Base-by-base conservation (phyloP, 345 rosid genomes). In the Syzygium grande region DNA sequence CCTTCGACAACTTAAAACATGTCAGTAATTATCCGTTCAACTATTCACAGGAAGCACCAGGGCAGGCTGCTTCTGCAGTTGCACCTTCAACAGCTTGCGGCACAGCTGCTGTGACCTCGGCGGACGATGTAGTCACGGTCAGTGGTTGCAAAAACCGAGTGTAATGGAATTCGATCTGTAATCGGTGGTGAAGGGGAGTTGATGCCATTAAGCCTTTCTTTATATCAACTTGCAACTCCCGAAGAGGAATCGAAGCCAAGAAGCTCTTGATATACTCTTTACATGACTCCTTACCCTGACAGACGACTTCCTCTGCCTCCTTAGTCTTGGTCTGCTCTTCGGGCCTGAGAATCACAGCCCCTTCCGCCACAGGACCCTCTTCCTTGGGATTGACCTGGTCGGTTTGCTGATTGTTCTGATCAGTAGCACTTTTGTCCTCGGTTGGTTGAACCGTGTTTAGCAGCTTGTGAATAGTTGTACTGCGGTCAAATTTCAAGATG, bases 241-340 rank as follows among this genome's bases (percentile, higher is more conserved):
- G 92, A 68, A 98, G 94, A 3, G 99, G 99, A 63, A 98, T 96
- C 43, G 99, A 98, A 25, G 99, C 99, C 83, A 98, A 94, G 90
- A 98, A 98, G 91, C 94, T 96, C 96, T 95, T 98, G 89, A 98
- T 93, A 84, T 96, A 98, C 92, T 96, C 99, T 92, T 95, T 96
- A 94, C 99, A 98, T 13, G 98, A 91, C 68, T 96, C 97, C 90
- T 95, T 98, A 55, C 99, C 99, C 68, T 86, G 93, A 94, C 96
- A 94, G 86, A 93, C 92, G 52, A 85, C 92, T 86, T 90, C 94
- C 68, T 89, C 91, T 84, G 91, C 92, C 87, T 88, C 91, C 11
- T 84, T 86, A 77, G 85, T 91, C 59, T 77, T 30, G 41, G 15
- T 59, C 2, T 86, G 83, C 84, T 89, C 94, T 52, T 88, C 91